phyloP scores from a whole-genome alignment of 805 yeast species.

The Alloascoidea hylecoeti region DNA sequence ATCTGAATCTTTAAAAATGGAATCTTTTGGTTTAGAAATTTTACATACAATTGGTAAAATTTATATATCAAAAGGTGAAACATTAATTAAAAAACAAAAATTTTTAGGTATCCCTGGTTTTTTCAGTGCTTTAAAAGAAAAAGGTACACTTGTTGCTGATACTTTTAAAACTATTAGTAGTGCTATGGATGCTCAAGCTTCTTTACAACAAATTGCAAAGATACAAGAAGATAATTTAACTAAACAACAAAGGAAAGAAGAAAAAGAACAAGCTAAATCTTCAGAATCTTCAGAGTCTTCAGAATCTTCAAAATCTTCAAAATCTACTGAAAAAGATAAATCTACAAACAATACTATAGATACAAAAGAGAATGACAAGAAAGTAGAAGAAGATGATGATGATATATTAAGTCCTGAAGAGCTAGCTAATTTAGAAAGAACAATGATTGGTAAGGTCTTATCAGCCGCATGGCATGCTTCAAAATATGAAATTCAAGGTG shows the following conservation, averaged over 20 bases:
- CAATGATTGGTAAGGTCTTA: slow-evolving; percentile 75
- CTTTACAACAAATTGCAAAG: slow-evolving; percentile 60
- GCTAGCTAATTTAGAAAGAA: slow-evolving; percentile 66
- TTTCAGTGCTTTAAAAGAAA: slow-evolving; percentile 68
- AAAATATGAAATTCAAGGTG: slow-evolving; percentile 68
- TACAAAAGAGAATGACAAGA: no score
- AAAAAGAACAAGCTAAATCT: no score
- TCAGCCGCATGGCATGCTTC: slow-evolving; percentile 96
- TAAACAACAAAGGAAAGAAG: no score
- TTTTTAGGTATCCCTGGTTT: slow-evolving; percentile 82
- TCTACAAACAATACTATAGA: no score
- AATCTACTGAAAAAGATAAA: no score
- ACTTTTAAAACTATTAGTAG: slow-evolving; percentile 72
- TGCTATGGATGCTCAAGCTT: slow-evolving; percentile 77
- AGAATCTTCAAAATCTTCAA: no score
- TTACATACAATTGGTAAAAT: slow-evolving; percentile 67
- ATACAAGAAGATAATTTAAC: background rate
- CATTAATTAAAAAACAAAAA: slow-evolving; percentile 58
- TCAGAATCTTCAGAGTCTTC: no score
- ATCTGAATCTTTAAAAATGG: slow-evolving; percentile 88
- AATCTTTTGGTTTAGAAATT: slow-evolving; percentile 87
- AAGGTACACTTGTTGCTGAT: slow-evolving; percentile 70
- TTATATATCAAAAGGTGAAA: slow-evolving; percentile 63
- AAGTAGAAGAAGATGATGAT: slow-evolving; percentile 51
- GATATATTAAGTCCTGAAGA: slow-evolving; percentile 33